phyloP scores from a whole-genome alignment of 1,139 yeast genomes.

The Kodamaea sp. region DNA sequence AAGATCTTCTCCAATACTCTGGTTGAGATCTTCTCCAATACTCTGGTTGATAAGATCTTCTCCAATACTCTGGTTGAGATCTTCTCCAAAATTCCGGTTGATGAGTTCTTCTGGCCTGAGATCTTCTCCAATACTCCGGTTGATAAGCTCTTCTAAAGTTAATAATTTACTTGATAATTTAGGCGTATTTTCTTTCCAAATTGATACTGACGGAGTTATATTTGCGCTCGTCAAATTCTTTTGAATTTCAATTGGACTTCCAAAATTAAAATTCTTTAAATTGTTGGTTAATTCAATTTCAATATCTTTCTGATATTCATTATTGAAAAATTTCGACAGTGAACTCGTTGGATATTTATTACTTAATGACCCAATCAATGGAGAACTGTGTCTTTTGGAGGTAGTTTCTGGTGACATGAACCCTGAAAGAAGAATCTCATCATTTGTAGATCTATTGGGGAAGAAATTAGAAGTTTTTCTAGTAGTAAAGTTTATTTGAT shows the following conservation, averaged over 20 bases:
- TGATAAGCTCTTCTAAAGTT: too few species aligned
- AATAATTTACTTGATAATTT: too few species aligned
- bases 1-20: too few species aligned
- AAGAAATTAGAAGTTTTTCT: slow-evolving; percentile 18
- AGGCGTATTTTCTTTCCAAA: not conserved
- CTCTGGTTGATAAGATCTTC: slow-evolving; percentile 9
- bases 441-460: slow-evolving; percentile 6
- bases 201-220: slow-evolving; percentile 10
- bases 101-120: too few species aligned
- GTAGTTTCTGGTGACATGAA: too few species aligned
- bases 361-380: slow-evolving; percentile 11
- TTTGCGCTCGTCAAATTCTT: slow-evolving; percentile 5
- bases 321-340: slow-evolving; percentile 6
- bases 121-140: too few species aligned
- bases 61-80: slow-evolving; percentile 4
- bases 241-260: not conserved
- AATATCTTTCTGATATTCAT: not conserved
- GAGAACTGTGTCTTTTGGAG: slow-evolving; percentile 9
- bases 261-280: slow-evolving; percentile 3
- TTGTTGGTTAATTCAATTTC: slow-evolving; percentile 1
- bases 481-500: too few species aligned
- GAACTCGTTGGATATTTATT: slow-evolving; percentile 1
- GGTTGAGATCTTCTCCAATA: slow-evolving; percentile 1
- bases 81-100: too few species aligned
- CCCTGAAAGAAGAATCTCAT: not conserved